Base-by-base conservation (phyloP, 1,139 yeast species). In the Suhomyces kunorum region DNA sequence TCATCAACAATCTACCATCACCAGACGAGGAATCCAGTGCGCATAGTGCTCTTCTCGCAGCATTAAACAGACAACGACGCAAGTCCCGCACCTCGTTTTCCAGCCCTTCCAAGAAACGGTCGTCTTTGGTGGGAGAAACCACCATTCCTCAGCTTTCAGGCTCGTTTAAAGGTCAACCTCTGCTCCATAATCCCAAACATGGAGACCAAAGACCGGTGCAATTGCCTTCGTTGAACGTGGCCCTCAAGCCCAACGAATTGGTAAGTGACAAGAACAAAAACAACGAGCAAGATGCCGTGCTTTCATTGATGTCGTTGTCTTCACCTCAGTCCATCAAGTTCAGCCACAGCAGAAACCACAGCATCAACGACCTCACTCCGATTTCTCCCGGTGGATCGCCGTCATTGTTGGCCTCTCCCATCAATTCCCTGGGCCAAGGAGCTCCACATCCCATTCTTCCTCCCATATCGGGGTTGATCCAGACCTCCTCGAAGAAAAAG, bases 231-330 rank as follows among this genome's bases (percentile, higher is more conserved):
- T 45, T 67, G 16, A 65, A 62, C 34, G 51, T 64, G 4, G 64
- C 67, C 0, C 42, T 38, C 41, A 44, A 25, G 39, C 39, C 41
- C 28, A 47, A 30, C n/a, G 39, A 29, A 24, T 24, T 26, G 29
- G 28, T 13, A 12, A 30, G 19, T n/a, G 40, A 27, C 6, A 25
- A 39, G 22, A 28, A 36, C 12, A 42, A 42, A 22, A 41, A 36
- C 33, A 63, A 56, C 44, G 77, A 71, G 45, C 73, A 71, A 47
- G 77, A 71, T 36, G 77, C 77, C 1, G 73, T 71, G 9, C 54
- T 63, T 36, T 69, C 76, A 13, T 56, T 71, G 38, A 71, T 71
- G 76, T 68, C 75, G 27, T 56, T 71, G 34, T 63, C 75, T 24
- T 67, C 74, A 4, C 76, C 76, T 1, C 74, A 69, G 47, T 45